Percentiles rank a stretch among this genome's conserved stretches.
Evolutionary conservation across 805 yeast genomes (phyloP).

Genomic region (Zygosaccharomyces kombuchaensis): DNA sequence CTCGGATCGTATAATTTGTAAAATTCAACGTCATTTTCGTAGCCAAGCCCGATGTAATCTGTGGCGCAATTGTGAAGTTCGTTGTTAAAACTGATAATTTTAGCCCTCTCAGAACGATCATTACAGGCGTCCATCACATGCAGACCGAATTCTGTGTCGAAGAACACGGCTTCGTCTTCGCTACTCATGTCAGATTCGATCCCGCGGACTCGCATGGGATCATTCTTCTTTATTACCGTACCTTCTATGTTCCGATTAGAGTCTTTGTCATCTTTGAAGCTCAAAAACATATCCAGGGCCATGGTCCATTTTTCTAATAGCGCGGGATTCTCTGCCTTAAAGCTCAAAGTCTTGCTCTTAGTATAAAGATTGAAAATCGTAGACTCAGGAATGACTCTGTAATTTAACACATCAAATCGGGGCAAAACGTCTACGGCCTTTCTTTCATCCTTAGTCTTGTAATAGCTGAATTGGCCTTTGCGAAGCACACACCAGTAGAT

Average conservation of each 20-base stretch:
- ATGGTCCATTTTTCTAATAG: slow-evolving; percentile 11
- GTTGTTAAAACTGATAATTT: background rate
- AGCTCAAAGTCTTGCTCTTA: slow-evolving; percentile 14
- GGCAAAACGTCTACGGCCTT: slow-evolving; percentile 24
- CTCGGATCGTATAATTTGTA: slow-evolving; percentile 20
- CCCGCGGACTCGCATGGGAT: background rate
- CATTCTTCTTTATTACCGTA: background rate
- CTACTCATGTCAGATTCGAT: background rate
- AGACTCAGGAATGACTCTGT: slow-evolving; percentile 11
- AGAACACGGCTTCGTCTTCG: slow-evolving; percentile 7
- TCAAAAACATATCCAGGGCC: slow-evolving; percentile 16
- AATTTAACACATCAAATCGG: slow-evolving; percentile 13
- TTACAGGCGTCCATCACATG: background rate
- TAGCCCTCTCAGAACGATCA: background rate
- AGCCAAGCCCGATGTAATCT: background rate
- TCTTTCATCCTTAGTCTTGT: slow-evolving; percentile 22
- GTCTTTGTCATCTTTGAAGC: background rate
- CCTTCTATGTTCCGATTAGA: background rate
- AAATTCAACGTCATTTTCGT: slow-evolving; percentile 18
- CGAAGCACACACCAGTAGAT: slow-evolving; percentile 26
- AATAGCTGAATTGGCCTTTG: slow-evolving; percentile 24
- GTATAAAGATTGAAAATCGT: slow-evolving; percentile 17
- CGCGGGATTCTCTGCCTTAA: slow-evolving; percentile 10
- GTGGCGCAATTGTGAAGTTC: background rate
- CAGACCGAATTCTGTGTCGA: slow-evolving; percentile 3